phyloP scores from a whole-genome alignment of 345 rosid genomes.

The Eucalyptus lansdowneana region DNA sequence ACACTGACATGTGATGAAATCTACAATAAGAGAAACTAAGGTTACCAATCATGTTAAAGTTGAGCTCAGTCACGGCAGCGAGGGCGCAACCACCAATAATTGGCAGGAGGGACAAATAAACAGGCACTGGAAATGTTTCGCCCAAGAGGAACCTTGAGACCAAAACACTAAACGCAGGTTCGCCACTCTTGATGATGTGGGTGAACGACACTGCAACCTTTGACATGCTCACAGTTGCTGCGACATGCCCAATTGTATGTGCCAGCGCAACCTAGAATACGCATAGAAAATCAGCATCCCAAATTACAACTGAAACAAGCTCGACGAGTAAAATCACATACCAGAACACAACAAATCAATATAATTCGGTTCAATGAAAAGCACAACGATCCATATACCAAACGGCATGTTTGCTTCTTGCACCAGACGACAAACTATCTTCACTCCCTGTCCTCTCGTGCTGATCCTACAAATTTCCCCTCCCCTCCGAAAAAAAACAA shows the following conservation, averaged over 20 bases:
- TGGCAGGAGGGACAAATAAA: constrained; percentile 81
- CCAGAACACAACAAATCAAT: neutral
- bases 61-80: constrained; percentile 92
- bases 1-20: neutral
- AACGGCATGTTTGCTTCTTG: neutral
- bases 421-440: neutral
- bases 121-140: constrained; percentile 70
- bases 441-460: neutral
- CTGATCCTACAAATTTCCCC: neutral
- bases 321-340: neutral
- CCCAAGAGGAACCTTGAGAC: constrained; percentile 88
- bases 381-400: neutral
- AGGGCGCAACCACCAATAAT: constrained; percentile 99
- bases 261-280: constrained; percentile 85
- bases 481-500: neutral
- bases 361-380: neutral
- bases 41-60: constrained; percentile 94
- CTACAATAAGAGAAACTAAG: neutral
- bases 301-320: neutral
- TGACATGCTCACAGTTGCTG: constrained; percentile 99
- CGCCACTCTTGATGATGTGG: constrained; percentile 97
- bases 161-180: constrained; percentile 93
- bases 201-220: constrained; percentile 99
- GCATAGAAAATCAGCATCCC: neutral
- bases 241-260: constrained; percentile 97